These are phyloP conservation scores for Hortiboletus rubellus DNA, from an alignment of 1,284 basidiomycete species.

Conservation along the genomic window DNA sequence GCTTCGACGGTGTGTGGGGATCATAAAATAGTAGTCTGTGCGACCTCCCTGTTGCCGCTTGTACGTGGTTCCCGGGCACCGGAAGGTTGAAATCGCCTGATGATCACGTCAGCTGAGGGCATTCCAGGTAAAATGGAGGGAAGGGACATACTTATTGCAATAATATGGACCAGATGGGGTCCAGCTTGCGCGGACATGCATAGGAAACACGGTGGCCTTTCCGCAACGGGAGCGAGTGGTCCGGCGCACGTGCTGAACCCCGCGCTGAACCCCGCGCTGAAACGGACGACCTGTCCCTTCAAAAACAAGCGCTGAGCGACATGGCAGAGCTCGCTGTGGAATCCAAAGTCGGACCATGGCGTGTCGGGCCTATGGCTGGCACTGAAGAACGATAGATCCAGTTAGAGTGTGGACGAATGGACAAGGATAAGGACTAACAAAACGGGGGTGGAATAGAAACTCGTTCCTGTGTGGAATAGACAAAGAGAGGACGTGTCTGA, in stretches of 20 bases:
- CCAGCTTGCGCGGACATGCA: slow-evolving; percentile 28
- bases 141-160: slow-evolving; percentile 20
- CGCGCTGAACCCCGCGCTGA: background rate
- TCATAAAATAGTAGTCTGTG: slow-evolving; percentile 13
- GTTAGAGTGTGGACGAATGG: too few species aligned
- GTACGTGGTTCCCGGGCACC: slow-evolving; percentile 30
- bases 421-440: too few species aligned
- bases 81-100: slow-evolving; percentile 22
- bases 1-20: slow-evolving; percentile 29
- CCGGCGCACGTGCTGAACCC: slow-evolving; percentile 25
- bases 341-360: background rate
- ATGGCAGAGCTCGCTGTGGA: background rate
- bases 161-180: slow-evolving; percentile 15
- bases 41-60: slow-evolving; percentile 22
- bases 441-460: too few species aligned
- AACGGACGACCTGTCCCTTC: background rate
- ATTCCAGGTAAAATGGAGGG: slow-evolving; percentile 24
- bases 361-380: background rate
- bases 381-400: background rate
- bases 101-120: slow-evolving; percentile 30
- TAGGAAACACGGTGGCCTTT: slow-evolving; percentile 23
- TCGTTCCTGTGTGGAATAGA: too few species aligned
- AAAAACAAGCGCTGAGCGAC: background rate
- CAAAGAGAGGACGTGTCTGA: background rate
- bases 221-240: background rate